Evolutionary conservation across 805 yeast species (phyloP).

Genomic region (Wickerhamiella sergipiensis): DNA sequence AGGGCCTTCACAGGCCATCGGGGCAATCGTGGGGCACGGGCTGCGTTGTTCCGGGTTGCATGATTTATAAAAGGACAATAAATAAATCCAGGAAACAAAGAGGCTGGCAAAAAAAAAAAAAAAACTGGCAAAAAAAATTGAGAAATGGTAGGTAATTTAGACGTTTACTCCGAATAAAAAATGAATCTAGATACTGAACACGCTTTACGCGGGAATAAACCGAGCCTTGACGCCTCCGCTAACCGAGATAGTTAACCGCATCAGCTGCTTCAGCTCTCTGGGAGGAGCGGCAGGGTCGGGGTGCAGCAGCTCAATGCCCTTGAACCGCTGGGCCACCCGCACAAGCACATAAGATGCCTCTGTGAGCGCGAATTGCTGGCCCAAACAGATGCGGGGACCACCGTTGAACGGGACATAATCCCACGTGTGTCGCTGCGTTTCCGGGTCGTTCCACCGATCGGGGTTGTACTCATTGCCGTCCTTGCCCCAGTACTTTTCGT

Average conservation of each 20-base stretch:
- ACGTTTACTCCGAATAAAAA: no score
- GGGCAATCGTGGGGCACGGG: no score
- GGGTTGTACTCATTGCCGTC: conserved; percentile 35
- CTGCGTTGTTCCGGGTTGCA: no score
- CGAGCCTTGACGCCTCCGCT: conserved; percentile 16
- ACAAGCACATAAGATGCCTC: conserved; percentile 35
- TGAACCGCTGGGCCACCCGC: conserved; percentile 28
- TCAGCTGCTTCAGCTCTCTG: conserved; percentile 7
- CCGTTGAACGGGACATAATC: conserved; percentile 41
- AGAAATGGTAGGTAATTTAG: no score
- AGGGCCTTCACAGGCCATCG: no score
- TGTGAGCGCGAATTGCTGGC: conserved; percentile 43
- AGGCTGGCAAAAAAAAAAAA: no score
- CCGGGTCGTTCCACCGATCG: conserved; percentile 33
- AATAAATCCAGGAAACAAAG: no score
- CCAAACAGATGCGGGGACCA: conserved; percentile 42
- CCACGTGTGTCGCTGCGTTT: conserved; percentile 27
- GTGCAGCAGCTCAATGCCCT: conserved; percentile 10
- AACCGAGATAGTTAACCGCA: conserved; percentile 17
- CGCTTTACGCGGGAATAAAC: not conserved
- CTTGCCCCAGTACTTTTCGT: conserved; percentile 29
- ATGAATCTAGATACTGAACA: no score
- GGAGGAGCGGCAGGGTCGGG: conserved; percentile 7
- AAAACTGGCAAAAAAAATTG: no score
- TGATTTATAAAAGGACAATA: no score